phyloP scores from a whole-genome alignment of 2,329 filamentous ascomycete genomes.

The Penicillium concentricum region DNA sequence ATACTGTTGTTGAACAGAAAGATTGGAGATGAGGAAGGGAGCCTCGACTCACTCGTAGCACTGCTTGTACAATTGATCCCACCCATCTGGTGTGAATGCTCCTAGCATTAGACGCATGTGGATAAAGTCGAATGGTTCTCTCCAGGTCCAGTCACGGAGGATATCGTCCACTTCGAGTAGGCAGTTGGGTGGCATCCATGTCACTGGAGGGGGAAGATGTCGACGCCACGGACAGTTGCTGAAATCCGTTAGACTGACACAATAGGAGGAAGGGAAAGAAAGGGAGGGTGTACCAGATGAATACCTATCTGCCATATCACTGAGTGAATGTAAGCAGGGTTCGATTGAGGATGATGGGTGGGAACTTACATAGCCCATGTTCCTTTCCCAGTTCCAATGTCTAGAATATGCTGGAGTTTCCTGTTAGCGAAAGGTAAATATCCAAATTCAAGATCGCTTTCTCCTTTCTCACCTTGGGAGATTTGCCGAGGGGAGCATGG shows the following conservation, averaged over 20 bases:
- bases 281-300: background rate
- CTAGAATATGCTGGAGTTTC: slow-evolving; percentile 12
- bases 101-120: slow-evolving; percentile 20
- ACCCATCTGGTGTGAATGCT: slow-evolving; percentile 6
- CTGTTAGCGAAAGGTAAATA: background rate
- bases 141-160: slow-evolving; percentile 22
- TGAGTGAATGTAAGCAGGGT: background rate
- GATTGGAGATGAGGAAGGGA: background rate
- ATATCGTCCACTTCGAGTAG: slow-evolving; percentile 28
- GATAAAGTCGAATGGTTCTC: slow-evolving; percentile 25
- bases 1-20: background rate
- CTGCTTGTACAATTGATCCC: slow-evolving; percentile 8
- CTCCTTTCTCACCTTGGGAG: slow-evolving; percentile 12
- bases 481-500: slow-evolving; percentile 14
- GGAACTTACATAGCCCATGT: slow-evolving; percentile 18
- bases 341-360: background rate
- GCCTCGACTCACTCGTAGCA: slow-evolving; percentile 10
- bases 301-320: slow-evolving; percentile 10
- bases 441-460: background rate
- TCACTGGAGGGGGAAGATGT: slow-evolving; percentile 22
- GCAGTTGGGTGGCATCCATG: slow-evolving; percentile 28
- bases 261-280: background rate
- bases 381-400: slow-evolving; percentile 19
- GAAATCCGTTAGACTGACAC: background rate
- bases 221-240: slow-evolving; percentile 21